Evolutionary conservation across 208 protist genomes (phyloP), one percentile per base, ranked within the genome.

Genomic region (Trypanosoma melophagium): DNA sequence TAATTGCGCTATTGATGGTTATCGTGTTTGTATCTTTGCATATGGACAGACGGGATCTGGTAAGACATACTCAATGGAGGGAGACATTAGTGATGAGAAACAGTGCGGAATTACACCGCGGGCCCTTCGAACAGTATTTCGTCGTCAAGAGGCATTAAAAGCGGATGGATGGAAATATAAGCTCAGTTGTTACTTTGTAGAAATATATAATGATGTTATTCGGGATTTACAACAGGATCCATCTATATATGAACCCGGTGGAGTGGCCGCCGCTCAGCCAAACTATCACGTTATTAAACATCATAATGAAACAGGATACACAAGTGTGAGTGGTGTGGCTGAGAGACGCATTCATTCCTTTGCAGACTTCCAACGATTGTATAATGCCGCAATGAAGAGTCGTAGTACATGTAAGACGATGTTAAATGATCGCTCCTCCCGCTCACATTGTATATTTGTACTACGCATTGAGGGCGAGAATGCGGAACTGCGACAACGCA

Each of bases 191-290:
- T 85, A 77, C 56, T 93, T 94, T 61, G 72, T 97, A 7, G 91
- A 97, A 69, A 96, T 97, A 63, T 96, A 97, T 83, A 97, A 96
- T 71, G 93, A 97, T 63, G 79, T 80, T 17, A 87, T 96, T 41
- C 81, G 86, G 0, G 91, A 97, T 57, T 60, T 97, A n/a, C 77
- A 91, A 19, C 85, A 93, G 69, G 81, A 73, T 41, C 77, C 81
- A 1, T 76, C 81, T 8, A 21, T 83, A 53, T 95, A 96, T 60
- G 84, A 92, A 56, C 54, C 76, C 35, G 75, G 75, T 40, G 70
- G 66, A n/a, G 64, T 57, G 0, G 74, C 75, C 21, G 61, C 60
- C 44, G 21, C 60, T 50, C 60, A 80, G 14, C 53, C 60, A 16
- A 69, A 76, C 63, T 90, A 91, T 66, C 87, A 93, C 74, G 76